A percentile compares a stretch with the other conserved stretches of the same genome.
Evolutionary conservation across 805 yeast species (phyloP).

Genomic region (Metschnikowia reukaufii): DNA sequence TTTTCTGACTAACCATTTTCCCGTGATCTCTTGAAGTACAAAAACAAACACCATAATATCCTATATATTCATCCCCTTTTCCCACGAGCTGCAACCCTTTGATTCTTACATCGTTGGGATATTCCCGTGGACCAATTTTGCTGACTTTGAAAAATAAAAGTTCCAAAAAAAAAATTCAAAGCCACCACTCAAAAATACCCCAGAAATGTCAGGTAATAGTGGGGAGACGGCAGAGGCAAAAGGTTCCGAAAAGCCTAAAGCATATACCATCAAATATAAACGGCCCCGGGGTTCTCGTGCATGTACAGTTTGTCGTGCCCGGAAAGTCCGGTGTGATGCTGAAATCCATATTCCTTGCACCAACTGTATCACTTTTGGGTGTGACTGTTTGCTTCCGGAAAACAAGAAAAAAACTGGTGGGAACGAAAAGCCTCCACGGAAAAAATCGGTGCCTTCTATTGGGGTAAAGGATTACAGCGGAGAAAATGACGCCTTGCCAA

Average conservation of each 20-base stretch:
- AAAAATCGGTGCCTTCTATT: background rate
- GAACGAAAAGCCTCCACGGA: conserved; percentile 16
- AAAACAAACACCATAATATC: too few relatives aligned
- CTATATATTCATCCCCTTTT: background rate
- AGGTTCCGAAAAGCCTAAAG: conserved; percentile 16
- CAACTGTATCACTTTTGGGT: conserved; percentile 69
- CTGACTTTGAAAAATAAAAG: background rate
- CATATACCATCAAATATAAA: conserved; percentile 48
- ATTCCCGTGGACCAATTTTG: background rate
- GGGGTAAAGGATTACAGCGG: background rate
- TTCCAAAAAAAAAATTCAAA: background rate
- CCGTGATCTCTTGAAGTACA: too few relatives aligned
- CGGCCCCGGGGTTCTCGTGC: conserved; percentile 69
- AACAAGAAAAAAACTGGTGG: conserved; percentile 44
- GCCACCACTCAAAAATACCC: background rate
- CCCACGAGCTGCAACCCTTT: background rate
- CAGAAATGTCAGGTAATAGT: background rate
- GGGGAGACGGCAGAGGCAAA: background rate
- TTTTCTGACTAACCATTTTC: background rate
- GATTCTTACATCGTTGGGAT: background rate
- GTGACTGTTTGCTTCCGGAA: conserved; percentile 70
- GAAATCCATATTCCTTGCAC: conserved; percentile 53
- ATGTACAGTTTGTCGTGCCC: conserved; percentile 72
- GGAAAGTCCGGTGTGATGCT: conserved; percentile 82
- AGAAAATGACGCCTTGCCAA: background rate